Evolutionary conservation across 495 filamentous ascomycete genomes (phyloP).

Genomic region (Penicillium roqueforti): DNA sequence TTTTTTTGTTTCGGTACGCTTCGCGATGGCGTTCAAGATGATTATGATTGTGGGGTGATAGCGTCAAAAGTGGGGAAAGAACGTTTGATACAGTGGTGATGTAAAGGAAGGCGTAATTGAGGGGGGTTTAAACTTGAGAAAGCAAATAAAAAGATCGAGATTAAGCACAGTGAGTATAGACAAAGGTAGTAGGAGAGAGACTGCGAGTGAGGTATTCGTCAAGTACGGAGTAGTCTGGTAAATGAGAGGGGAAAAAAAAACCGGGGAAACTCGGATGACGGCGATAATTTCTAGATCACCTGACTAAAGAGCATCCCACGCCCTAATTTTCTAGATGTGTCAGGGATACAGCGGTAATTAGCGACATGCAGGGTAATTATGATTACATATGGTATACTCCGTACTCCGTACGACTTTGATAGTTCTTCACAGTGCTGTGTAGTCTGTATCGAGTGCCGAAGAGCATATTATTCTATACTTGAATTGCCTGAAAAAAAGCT

Average conservation of each 20-base stretch:
- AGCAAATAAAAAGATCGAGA: neutral
- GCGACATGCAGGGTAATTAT: neutral
- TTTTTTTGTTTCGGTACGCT: slow-evolving; percentile 1
- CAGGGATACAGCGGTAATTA: neutral
- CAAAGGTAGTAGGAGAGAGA: slow-evolving; percentile 9
- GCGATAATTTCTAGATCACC: neutral
- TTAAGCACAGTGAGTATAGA: slow-evolving; percentile 6
- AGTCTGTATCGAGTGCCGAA: neutral
- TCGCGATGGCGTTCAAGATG: slow-evolving; percentile 8
- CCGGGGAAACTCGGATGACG: slow-evolving; percentile 12
- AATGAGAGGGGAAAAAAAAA: neutral
- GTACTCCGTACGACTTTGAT: too few species aligned
- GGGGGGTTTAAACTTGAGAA: neutral
- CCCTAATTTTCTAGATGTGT: slow-evolving; percentile 12
- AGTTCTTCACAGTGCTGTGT: neutral
- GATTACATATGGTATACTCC: too few species aligned
- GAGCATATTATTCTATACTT: neutral
- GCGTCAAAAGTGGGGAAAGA: slow-evolving; percentile 18
- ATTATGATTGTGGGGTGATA: slow-evolving; percentile 23
- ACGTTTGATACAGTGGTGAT: slow-evolving; percentile 3
- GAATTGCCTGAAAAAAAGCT: neutral
- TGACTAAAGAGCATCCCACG: slow-evolving; percentile 10
- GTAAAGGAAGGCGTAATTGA: slow-evolving; percentile 1
- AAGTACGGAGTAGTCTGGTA: slow-evolving; percentile 1
- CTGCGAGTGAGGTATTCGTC: slow-evolving; percentile 18